Base-by-base conservation (phyloP, 1,139 yeast genomes). In the Yamadazyma atlantica region DNA sequence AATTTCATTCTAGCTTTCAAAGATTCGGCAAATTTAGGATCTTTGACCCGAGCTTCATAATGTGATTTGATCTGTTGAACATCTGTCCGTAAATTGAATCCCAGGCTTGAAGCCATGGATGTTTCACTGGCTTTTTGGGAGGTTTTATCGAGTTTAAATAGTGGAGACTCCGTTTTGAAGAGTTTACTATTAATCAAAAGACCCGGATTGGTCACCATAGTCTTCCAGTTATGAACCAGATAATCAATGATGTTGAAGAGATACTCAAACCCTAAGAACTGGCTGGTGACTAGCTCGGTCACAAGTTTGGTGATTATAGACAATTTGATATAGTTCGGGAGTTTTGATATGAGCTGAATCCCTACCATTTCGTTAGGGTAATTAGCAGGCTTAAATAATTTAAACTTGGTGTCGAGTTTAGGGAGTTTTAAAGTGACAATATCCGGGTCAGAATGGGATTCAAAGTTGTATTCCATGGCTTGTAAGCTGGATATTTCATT, bases 241-340 rank as follows among this genome's bases (percentile, higher is more conserved):
- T 94, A 89, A 44, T 87, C 95, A 35, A 80, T 64, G 11, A 88
- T 67, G 4, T 80, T 64, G 54, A 68, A 83, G 2, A 89, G 57
- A 65, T 83, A 75, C 49, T 85, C 80, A 46, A 80, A 86, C 1
- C 97, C 96, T 2, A 81, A 35, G 10, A 79, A 58, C 12, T 67
- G 64, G 36, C 66, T 64, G 1, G 58, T 52, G 40, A 48, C 49
- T 33, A 82, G 52, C 42, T 73, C 67, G 4, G 60, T 54, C 9
- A 74, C 53, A 23, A 81, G 55, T 29, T 73, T 73, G 18, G 75
- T 65, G 2, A 85, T 55, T 2, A 85, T 72, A 9, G 89, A 81
- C 14, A 84, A 56, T 45, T 85, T 83, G 41, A 88, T 80, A 54
- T 88, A 90, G 49, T 77, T 83, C 7, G 96, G 94, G 26, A 86